Evolutionary conservation across 202 grass and related monocot species (phyloP).

Genomic region (Setaria viridis): DNA sequence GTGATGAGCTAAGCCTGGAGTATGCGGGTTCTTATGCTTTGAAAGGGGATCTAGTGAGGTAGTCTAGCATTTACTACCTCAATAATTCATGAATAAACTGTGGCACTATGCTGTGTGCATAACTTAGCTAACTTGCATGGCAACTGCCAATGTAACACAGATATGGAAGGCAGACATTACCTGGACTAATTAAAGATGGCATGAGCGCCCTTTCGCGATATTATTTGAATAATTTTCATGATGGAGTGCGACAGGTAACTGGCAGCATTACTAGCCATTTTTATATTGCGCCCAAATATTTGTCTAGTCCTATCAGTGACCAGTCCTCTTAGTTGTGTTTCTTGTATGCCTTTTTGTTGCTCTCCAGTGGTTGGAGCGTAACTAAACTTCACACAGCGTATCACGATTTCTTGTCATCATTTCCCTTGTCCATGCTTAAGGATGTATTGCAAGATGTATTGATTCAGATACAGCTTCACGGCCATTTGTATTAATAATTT

Average conservation of each 20-base stretch:
- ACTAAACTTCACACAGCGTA: constrained; percentile 17
- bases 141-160: constrained; percentile 54
- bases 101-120: constrained; percentile 2
- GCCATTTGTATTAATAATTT: constrained; percentile 17
- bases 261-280: background rate
- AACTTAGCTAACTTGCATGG: constrained; percentile 34
- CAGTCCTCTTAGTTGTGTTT: background rate
- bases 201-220: constrained; percentile 93
- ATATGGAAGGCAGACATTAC: constrained; percentile 91
- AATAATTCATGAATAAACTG: constrained; percentile 21
- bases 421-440: constrained; percentile 28
- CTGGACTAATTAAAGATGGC: constrained; percentile 95
- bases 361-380: background rate
- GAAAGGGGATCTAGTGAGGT: constrained; percentile 97
- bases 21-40: constrained; percentile 96
- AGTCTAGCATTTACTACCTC: constrained; percentile 40
- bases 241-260: constrained; percentile 85
- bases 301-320: constrained; percentile 27
- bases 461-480: constrained; percentile 11
- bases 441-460: constrained; percentile 9
- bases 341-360: constrained; percentile 15
- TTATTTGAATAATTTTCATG: constrained; percentile 99
- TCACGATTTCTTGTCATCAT: background rate
- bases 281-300: constrained; percentile 25
- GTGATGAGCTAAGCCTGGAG: constrained; percentile 96